These are phyloP conservation scores for Zygosaccharomyces lentus DNA, from an alignment of 805 yeast species.

Conservation along the genomic window DNA sequence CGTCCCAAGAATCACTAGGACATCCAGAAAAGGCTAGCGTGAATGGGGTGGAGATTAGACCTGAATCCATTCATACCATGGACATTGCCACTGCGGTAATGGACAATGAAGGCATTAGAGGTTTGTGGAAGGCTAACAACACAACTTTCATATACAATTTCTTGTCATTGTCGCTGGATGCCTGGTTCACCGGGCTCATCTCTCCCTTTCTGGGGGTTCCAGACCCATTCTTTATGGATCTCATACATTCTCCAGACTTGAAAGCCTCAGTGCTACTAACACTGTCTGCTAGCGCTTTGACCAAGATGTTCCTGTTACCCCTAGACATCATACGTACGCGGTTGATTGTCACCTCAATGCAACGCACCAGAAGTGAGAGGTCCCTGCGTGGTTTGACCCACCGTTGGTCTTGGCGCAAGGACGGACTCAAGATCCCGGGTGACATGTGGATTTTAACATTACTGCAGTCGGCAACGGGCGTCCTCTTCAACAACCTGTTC, in stretches of 20 bases:
- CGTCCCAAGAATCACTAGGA: neutral
- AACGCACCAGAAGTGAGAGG: conserved; percentile 37
- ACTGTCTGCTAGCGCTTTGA: conserved; percentile 63
- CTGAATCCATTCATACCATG: conserved; percentile 56
- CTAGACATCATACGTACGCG: conserved; percentile 76
- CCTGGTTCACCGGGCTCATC: conserved; percentile 87
- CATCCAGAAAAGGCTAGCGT: neutral
- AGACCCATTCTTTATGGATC: conserved; percentile 82
- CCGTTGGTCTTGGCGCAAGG: conserved; percentile 37
- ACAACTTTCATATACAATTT: conserved; percentile 78
- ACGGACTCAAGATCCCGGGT: conserved; percentile 50
- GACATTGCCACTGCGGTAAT: conserved; percentile 61
- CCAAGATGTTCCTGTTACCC: conserved; percentile 74
- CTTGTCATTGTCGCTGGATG: conserved; percentile 69
- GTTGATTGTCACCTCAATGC: conserved; percentile 65
- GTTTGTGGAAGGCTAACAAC: conserved; percentile 68
- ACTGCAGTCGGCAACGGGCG: conserved; percentile 55
- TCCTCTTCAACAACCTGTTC: conserved; percentile 59
- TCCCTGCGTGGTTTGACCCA: conserved; percentile 69
- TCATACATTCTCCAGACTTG: conserved; percentile 76
- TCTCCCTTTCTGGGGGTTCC: conserved; percentile 80
- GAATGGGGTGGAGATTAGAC: conserved; percentile 39
- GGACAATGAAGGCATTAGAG: conserved; percentile 67
- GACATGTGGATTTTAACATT: conserved; percentile 63
- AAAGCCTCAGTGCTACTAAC: conserved; percentile 60